These are phyloP conservation scores for Vanderwaltozyma tropicalis DNA, from an alignment of 805 yeast genomes.

Conservation along the genomic window DNA sequence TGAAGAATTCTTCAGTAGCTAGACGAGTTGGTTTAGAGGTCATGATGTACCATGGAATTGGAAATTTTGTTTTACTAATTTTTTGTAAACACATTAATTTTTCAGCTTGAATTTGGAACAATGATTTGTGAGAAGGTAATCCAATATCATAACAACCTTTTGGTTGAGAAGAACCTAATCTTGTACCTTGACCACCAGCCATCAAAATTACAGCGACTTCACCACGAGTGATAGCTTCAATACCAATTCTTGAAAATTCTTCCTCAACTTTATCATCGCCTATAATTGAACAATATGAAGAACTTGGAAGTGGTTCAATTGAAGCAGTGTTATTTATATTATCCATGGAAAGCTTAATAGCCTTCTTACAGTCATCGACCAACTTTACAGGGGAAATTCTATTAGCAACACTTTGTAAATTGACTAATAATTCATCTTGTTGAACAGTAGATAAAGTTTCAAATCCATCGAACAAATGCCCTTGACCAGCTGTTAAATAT, in stretches of 20 bases:
- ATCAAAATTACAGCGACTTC: constrained; percentile 82
- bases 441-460: constrained; percentile 30
- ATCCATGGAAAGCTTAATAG: constrained; percentile 32
- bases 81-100: constrained; percentile 55
- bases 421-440: constrained; percentile 30
- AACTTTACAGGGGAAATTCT: constrained; percentile 21
- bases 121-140: constrained; percentile 70
- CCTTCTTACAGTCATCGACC: constrained; percentile 31
- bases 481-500: constrained; percentile 41
- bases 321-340: constrained; percentile 14
- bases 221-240: constrained; percentile 53
- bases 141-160: constrained; percentile 90
- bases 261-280: constrained; percentile 19
- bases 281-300: constrained; percentile 42
- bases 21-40: constrained; percentile 80
- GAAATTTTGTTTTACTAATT: constrained; percentile 11
- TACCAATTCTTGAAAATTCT: constrained; percentile 48
- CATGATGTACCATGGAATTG: constrained; percentile 85
- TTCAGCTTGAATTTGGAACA: constrained; percentile 91
- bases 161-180: constrained; percentile 82
- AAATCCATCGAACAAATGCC: constrained; percentile 42
- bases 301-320: constrained; percentile 43
- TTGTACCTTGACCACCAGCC: constrained; percentile 99
- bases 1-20: constrained; percentile 65
- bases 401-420: constrained; percentile 11